Percentiles rank a stretch among this genome's conserved stretches.
phyloP scores from a whole-genome alignment of 2,329 filamentous ascomycete genomes.

The Verticillium tricorpus region DNA sequence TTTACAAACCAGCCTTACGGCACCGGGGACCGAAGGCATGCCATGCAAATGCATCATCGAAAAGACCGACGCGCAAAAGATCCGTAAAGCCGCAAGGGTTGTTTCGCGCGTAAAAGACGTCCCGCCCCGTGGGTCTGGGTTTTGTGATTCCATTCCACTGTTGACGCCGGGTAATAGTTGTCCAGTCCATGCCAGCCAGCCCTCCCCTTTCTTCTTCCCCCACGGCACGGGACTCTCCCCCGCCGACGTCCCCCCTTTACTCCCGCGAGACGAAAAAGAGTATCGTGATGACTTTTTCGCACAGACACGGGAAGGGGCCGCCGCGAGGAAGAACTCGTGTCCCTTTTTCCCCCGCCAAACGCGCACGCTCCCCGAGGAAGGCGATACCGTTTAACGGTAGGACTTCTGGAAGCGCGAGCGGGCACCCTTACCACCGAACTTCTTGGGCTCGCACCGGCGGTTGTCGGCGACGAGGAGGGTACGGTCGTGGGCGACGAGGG shows the following conservation, averaged over 20 bases:
- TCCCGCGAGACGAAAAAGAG: background rate
- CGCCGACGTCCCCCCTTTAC: background rate
- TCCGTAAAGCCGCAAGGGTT: background rate
- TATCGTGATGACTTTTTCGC: background rate
- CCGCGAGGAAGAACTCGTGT: background rate
- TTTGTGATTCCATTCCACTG: background rate
- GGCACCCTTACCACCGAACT: slow-evolving; percentile 90
- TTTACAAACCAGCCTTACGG: slow-evolving; percentile 42
- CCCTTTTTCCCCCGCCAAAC: background rate
- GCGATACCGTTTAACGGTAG: slow-evolving; percentile 72
- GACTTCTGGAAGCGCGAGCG: slow-evolving; percentile 98
- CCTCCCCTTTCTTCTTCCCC: slow-evolving; percentile 9
- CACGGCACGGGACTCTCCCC: background rate
- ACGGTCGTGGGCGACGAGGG: slow-evolving; percentile 91
- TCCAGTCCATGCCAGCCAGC: slow-evolving; percentile 24
- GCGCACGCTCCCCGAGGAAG: background rate
- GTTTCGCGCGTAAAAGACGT: background rate
- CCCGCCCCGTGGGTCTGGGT: background rate
- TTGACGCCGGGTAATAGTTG: slow-evolving; percentile 1
- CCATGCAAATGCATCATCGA: slow-evolving; percentile 44
- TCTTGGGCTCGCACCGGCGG: slow-evolving; percentile 99
- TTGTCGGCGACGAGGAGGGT: slow-evolving; percentile 98
- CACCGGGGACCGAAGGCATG: slow-evolving; percentile 27
- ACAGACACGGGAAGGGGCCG: background rate
- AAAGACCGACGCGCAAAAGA: slow-evolving; percentile 4